These are phyloP conservation scores for Trichoderma asperelloides DNA, from an alignment of 495 filamentous ascomycete genomes.

Conservation along the genomic window DNA sequence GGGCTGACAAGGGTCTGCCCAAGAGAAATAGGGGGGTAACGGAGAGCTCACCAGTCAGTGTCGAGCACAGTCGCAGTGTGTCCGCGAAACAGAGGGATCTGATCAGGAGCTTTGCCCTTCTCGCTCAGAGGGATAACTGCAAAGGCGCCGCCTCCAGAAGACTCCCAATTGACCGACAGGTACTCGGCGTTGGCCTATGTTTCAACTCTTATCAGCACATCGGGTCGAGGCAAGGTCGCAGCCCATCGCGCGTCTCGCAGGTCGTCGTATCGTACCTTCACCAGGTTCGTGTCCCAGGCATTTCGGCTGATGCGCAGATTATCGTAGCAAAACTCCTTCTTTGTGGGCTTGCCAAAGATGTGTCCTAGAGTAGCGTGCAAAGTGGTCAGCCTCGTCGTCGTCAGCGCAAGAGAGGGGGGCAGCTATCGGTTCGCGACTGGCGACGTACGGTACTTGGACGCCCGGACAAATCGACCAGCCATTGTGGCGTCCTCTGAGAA, in stretches of 20 bases:
- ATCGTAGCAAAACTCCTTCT: conserved; percentile 92
- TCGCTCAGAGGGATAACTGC: conserved; percentile 90
- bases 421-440: not conserved
- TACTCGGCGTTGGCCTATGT: conserved; percentile 86
- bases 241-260: conserved; percentile 5
- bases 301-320: conserved; percentile 90
- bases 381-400: conserved; percentile 7
- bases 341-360: conserved; percentile 89
- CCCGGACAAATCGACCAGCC: conserved; percentile 95
- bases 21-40: not conserved
- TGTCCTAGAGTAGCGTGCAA: conserved; percentile 53
- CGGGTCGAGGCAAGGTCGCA: conserved; percentile 18
- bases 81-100: conserved; percentile 88
- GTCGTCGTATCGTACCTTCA: conserved; percentile 66
- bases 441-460: conserved; percentile 93
- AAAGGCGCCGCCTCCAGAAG: conserved; percentile 92
- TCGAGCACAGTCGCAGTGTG: conserved; percentile 93
- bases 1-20: not conserved
- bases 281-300: conserved; percentile 97
- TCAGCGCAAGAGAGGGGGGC: conserved; percentile 10
- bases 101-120: conserved; percentile 80
- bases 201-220: not conserved
- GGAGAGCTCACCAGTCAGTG: conserved; percentile 76
- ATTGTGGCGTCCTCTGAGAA: conserved; percentile 38
- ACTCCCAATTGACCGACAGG: conserved; percentile 96